Evolutionary conservation across 2,329 filamentous ascomycete species (phyloP).

Genomic region (Pseudonectria buxi): DNA sequence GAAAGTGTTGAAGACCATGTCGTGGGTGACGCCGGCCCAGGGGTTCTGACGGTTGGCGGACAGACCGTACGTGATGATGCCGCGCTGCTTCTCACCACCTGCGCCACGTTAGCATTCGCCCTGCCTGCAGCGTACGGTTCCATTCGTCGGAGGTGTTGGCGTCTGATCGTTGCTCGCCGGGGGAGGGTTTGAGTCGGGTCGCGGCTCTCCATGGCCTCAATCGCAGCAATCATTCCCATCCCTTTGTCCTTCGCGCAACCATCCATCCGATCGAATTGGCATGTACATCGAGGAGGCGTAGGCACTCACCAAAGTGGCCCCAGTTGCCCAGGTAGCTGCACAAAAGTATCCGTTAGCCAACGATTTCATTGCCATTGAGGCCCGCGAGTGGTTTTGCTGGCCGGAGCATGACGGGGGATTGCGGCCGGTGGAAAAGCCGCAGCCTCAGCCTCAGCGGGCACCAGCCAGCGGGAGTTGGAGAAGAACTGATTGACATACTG

Average conservation of each 20-base stretch:
- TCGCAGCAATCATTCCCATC: slow-evolving; percentile 12
- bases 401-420: slow-evolving; percentile 6
- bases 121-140: neutral
- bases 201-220: slow-evolving; percentile 6
- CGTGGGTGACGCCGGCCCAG: slow-evolving; percentile 68
- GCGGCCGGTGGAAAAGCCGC: slow-evolving; percentile 26
- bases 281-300: slow-evolving; percentile 4
- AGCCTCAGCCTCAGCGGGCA: slow-evolving; percentile 13
- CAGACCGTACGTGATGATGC: slow-evolving; percentile 65
- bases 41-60: slow-evolving; percentile 85
- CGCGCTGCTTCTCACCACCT: slow-evolving; percentile 56
- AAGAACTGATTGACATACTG: slow-evolving; percentile 33
- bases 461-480: slow-evolving; percentile 10
- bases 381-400: slow-evolving; percentile 6
- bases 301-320: slow-evolving; percentile 65
- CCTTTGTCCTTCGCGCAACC: slow-evolving; percentile 16
- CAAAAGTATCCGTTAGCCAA: slow-evolving; percentile 20
- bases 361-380: slow-evolving; percentile 5
- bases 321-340: slow-evolving; percentile 66
- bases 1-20: slow-evolving; percentile 93
- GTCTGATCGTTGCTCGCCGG: slow-evolving; percentile 2
- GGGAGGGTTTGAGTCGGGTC: slow-evolving; percentile 1
- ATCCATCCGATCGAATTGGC: slow-evolving; percentile 12
- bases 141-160: neutral
- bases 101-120: slow-evolving; percentile 18